phyloP scores from a whole-genome alignment of 2,329 filamentous ascomycete species.

The Aspergillus sp. region DNA sequence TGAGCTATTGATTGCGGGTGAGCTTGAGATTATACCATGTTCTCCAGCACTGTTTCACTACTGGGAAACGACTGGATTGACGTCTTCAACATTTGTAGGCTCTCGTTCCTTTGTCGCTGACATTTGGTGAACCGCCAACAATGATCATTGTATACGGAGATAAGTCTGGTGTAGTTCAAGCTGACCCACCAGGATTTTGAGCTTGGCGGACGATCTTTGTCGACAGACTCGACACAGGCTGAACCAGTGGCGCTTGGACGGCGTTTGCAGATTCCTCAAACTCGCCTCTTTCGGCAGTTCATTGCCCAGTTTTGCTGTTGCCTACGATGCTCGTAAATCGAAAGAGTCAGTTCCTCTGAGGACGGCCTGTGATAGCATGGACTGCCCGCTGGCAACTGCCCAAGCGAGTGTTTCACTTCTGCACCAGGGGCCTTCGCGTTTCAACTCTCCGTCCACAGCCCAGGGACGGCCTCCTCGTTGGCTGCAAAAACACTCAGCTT shows the following conservation, averaged over 20 bases:
- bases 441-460: neutral
- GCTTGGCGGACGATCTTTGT: too few relatives aligned
- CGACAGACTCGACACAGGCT: too few relatives aligned
- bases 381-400: neutral
- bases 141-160: too few relatives aligned
- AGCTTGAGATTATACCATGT: too few relatives aligned
- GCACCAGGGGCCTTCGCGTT: constrained; percentile 8
- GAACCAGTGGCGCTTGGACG: too few relatives aligned
- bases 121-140: too few relatives aligned
- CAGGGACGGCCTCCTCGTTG: constrained; percentile 5
- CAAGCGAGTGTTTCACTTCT: constrained; percentile 7
- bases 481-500: neutral
- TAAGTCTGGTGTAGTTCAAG: too few relatives aligned
- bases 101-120: neutral
- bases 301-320: neutral
- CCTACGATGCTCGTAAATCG: neutral
- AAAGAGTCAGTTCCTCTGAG: neutral
- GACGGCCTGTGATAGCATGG: neutral
- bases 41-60: neutral
- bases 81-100: neutral
- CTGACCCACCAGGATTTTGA: too few relatives aligned
- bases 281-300: too few relatives aligned
- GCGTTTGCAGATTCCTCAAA: too few relatives aligned
- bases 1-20: too few relatives aligned
- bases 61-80: neutral